Evolutionary conservation across 75 land plant species (phyloP).

Genomic region (Isoetes taiwanensis): DNA sequence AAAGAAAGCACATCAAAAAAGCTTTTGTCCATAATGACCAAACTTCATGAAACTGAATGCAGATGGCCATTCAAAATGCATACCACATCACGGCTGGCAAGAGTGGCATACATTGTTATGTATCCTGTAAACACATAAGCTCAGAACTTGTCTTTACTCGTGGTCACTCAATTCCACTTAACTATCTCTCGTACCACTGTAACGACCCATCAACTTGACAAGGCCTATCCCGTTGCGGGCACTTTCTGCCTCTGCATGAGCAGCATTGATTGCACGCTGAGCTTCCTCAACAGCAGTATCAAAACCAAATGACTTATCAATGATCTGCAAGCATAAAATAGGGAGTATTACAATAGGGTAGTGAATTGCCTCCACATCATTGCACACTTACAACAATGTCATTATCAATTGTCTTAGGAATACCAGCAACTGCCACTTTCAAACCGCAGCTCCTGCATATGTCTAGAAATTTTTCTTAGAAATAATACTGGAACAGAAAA

Average conservation of each 20-base stretch:
- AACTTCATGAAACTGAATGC: no score
- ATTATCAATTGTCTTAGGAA: conserved; percentile 76
- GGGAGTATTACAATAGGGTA: not conserved
- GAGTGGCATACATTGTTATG: conserved; percentile 91
- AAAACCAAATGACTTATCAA: conserved; percentile 94
- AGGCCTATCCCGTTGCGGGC: conserved; percentile 85
- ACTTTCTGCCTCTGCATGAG: conserved; percentile 95
- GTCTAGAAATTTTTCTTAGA: no score
- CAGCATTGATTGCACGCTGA: conserved; percentile 90
- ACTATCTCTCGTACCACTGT: conserved; percentile 53
- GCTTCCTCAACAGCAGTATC: conserved; percentile 98
- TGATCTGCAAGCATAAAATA: conserved; percentile 38
- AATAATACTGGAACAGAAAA: no score
- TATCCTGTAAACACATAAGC: conserved; percentile 66
- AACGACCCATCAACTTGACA: conserved; percentile 92
- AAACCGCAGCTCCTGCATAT: conserved; percentile 41
- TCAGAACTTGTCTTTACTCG: no score
- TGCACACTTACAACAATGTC: conserved; percentile 45
- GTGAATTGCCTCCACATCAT: not conserved
- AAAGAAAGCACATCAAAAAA: no score
- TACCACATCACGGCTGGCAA: conserved; percentile 98
- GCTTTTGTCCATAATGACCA: no score
- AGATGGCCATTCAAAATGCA: no score
- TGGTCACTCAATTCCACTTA: no score
- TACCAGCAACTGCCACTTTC: conserved; percentile 62